Conservation (phyloP, 169 alveolate species). For the Eimeria maxima region DNA sequence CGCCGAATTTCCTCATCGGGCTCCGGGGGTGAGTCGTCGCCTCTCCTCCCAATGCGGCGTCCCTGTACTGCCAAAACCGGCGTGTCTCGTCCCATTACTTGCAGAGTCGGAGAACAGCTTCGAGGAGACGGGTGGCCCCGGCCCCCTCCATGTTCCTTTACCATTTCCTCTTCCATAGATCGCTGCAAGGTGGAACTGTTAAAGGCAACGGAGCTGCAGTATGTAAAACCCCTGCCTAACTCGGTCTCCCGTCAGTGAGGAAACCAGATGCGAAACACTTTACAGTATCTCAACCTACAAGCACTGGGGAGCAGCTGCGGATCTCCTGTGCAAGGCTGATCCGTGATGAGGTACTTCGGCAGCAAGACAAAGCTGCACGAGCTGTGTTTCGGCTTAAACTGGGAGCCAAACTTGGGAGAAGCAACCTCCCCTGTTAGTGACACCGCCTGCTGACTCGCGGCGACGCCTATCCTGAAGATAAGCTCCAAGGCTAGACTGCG, state of each 20-base stretch:
- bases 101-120: conserved; percentile 25
- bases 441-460: background rate
- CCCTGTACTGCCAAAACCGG: conserved; percentile 56
- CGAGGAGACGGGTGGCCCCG: conserved; percentile 30
- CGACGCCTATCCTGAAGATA: background rate
- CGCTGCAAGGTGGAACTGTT: background rate
- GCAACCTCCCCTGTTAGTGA: background rate
- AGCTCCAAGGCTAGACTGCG: background rate
- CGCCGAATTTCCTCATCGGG: conserved; percentile 72
- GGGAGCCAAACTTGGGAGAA: background rate
- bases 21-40: conserved; percentile 68
- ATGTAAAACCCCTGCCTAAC: background rate
- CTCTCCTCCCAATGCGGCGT: conserved; percentile 57
- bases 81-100: background rate
- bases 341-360: background rate
- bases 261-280: background rate
- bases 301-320: too few relatives aligned
- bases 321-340: background rate
- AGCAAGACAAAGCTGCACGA: background rate
- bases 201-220: background rate
- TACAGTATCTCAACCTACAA: background rate
- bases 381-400: background rate
- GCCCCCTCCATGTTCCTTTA: conserved; percentile 64
- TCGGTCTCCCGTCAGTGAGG: background rate
- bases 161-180: conserved; percentile 30